Evolutionary conservation across 2,329 filamentous ascomycete genomes (phyloP).

Genomic region (Neobulgaria alba): DNA sequence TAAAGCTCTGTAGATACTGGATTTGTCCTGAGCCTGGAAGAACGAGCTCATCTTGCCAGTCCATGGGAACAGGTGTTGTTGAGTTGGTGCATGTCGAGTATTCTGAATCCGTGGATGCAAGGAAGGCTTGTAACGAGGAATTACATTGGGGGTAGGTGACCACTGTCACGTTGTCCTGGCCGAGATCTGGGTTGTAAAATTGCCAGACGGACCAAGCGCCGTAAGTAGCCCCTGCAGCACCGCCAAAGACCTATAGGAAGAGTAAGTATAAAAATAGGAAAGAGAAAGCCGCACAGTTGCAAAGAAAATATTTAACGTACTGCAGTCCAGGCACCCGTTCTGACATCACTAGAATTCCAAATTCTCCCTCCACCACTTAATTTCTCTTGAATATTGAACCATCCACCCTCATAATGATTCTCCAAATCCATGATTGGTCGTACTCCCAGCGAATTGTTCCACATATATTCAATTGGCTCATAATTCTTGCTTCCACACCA

Average conservation of each 20-base stretch:
- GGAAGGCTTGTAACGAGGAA: not conserved
- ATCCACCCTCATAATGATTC: not conserved
- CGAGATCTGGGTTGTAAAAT: conserved; percentile 1
- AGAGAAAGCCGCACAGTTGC: too few species aligned
- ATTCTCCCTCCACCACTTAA: not conserved
- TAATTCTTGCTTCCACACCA: not conserved
- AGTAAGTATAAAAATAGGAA: not conserved
- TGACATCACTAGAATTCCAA: not conserved
- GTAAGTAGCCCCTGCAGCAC: not conserved
- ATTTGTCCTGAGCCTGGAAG: conserved; percentile 3
- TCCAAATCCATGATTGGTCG: not conserved
- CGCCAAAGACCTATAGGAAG: not conserved
- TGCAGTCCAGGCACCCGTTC: not conserved
- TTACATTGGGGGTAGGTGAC: not conserved
- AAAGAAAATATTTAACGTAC: too few species aligned
- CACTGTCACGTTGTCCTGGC: not conserved
- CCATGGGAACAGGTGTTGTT: not conserved
- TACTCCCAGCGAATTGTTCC: not conserved
- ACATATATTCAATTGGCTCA: not conserved
- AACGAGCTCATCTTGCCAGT: conserved; percentile 1
- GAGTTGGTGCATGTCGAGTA: not conserved
- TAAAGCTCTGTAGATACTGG: conserved; percentile 5
- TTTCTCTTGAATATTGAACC: not conserved
- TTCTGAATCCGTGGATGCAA: not conserved
- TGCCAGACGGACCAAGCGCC: not conserved